Percentiles rank a stretch among this genome's conserved stretches.
Evolutionary conservation across 2,329 filamentous ascomycete species (phyloP).

Genomic region (Alternaria dauci): DNA sequence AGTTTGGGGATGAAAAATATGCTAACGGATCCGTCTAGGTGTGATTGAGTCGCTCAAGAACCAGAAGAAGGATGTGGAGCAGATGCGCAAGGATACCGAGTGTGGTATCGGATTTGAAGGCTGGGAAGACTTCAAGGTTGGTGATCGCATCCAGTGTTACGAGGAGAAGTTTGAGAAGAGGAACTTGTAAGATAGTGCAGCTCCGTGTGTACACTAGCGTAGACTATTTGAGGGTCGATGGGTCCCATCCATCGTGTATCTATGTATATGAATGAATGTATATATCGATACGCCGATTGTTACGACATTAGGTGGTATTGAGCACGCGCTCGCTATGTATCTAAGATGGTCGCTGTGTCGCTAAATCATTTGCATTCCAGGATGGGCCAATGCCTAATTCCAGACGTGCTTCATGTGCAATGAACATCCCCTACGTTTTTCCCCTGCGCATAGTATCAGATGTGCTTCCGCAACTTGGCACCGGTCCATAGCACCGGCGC

Average conservation of each 20-base stretch:
- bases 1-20: background rate
- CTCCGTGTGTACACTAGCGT: background rate
- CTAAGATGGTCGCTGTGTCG: background rate
- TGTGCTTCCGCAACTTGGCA: conserved; percentile 54
- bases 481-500: conserved; percentile 62
- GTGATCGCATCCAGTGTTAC: conserved; percentile 88
- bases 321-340: background rate
- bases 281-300: background rate
- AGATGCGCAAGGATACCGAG: conserved; percentile 92
- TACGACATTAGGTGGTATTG: background rate
- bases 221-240: background rate
- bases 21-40: conserved; percentile 61
- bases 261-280: background rate
- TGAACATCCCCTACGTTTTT: background rate
- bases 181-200: conserved; percentile 49
- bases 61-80: conserved; percentile 86
- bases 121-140: conserved; percentile 79
- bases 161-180: conserved; percentile 80
- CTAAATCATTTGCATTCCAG: background rate
- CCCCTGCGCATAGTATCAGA: conserved; percentile 18
- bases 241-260: background rate
- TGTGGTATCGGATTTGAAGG: conserved; percentile 86
- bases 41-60: conserved; percentile 84
- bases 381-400: background rate
- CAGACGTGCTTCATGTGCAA: background rate